Conservation (phyloP, 345 rosid genomes). For the Excoecaria cochinchinensis region DNA sequence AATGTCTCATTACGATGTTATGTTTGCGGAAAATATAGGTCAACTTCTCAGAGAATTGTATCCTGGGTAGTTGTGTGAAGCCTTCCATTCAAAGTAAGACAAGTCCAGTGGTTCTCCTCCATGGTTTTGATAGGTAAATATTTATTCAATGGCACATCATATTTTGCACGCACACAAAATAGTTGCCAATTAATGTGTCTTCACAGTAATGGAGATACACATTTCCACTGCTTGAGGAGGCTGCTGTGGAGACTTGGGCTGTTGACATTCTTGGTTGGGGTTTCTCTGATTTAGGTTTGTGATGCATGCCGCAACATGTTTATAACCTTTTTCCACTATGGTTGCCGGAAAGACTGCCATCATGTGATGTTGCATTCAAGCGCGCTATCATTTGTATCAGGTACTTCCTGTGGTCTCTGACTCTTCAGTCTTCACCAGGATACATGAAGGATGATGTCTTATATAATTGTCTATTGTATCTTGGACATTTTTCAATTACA, state of each 20-base stretch:
- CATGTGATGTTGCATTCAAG: conserved; percentile 65
- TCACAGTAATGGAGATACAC: conserved; percentile 75
- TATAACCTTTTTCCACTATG: background rate
- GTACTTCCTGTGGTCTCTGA: conserved; percentile 32
- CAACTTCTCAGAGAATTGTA: conserved; percentile 38
- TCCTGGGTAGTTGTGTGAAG: conserved; percentile 85
- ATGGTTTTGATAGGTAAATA: conserved; percentile 83
- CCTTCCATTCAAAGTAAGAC: conserved; percentile 46
- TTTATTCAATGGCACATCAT: background rate
- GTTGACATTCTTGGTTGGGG: conserved; percentile 97
- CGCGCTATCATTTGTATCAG: conserved; percentile 75
- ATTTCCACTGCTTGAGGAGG: conserved; percentile 82
- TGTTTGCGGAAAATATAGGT: conserved; percentile 41
- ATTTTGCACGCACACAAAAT: background rate
- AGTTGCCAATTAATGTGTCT: background rate
- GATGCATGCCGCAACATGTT: background rate
- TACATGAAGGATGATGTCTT: background rate
- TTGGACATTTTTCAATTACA: background rate
- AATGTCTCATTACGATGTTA: background rate
- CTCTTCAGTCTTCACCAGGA: background rate
- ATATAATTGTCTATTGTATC: background rate
- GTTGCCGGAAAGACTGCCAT: conserved; percentile 50
- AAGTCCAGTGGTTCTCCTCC: conserved; percentile 77
- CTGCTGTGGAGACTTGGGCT: conserved; percentile 89
- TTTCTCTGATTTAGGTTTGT: conserved; percentile 80